Conservation (phyloP, 2,329 filamentous ascomycete species). For the Didymella lethalis region DNA sequence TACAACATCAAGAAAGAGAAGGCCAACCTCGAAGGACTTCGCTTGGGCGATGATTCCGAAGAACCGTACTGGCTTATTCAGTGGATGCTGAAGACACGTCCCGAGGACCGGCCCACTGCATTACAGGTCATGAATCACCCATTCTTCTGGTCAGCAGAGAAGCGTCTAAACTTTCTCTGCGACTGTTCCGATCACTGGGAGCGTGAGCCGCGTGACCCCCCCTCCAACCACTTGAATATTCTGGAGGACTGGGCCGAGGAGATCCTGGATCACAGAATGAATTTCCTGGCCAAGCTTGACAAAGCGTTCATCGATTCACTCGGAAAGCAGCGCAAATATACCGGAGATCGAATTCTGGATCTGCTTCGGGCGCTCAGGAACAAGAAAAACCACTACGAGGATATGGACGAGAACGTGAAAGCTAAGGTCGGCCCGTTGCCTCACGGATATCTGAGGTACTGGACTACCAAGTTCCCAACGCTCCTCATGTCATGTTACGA, state of each 20-base stretch:
- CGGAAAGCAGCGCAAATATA: conserved; percentile 95
- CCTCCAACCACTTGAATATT: conserved; percentile 70
- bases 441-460: conserved; percentile 83
- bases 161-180: conserved; percentile 90
- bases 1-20: conserved; percentile 95
- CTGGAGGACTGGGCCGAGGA: conserved; percentile 60
- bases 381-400: conserved; percentile 97
- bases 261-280: conserved; percentile 65
- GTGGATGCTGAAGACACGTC: conserved; percentile 76
- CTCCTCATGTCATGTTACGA: conserved; percentile 81
- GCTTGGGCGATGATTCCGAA: conserved; percentile 82
- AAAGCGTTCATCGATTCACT: conserved; percentile 86
- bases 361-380: conserved; percentile 88
- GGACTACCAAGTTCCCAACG: conserved; percentile 79
- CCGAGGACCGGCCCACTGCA: conserved; percentile 74
- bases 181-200: conserved; percentile 97
- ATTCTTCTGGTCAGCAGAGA: conserved; percentile 94
- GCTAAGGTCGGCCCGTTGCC: conserved; percentile 75
- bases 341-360: conserved; percentile 81
- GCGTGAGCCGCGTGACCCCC: conserved; percentile 85
- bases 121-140: conserved; percentile 87
- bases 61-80: conserved; percentile 88
- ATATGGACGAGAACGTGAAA: conserved; percentile 85
- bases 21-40: conserved; percentile 74
- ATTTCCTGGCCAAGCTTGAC: conserved; percentile 81